phyloP scores from a whole-genome alignment of 1,139 yeast genomes.

The Candida sanyaensis region DNA sequence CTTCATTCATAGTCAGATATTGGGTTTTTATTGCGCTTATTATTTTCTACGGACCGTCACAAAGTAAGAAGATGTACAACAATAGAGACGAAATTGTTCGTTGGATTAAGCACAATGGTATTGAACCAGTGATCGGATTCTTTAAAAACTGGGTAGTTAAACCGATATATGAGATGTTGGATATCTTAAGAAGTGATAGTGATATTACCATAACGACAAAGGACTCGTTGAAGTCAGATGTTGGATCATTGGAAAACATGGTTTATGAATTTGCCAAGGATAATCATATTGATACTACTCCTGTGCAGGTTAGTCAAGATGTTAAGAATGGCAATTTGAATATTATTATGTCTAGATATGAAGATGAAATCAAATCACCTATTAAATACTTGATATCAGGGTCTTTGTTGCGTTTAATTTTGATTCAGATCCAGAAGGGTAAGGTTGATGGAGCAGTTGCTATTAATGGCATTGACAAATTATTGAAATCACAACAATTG shows the following conservation, averaged over 20 bases:
- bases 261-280: constrained; percentile 70
- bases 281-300: constrained; percentile 22
- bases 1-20: constrained; percentile 54
- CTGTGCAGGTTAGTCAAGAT: constrained; percentile 31
- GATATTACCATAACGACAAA: constrained; percentile 77
- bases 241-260: constrained; percentile 85
- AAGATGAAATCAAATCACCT: constrained; percentile 71
- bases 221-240: constrained; percentile 75
- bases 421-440: constrained; percentile 91
- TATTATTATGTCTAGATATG: constrained; percentile 77
- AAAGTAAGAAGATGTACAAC: constrained; percentile 42
- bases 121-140: constrained; percentile 68
- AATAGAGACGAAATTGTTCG: constrained; percentile 52
- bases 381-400: constrained; percentile 66
- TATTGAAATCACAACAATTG: constrained; percentile 86
- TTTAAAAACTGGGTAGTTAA: constrained; percentile 79
- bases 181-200: constrained; percentile 82
- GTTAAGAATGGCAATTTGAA: constrained; percentile 75
- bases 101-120: constrained; percentile 60
- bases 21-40: constrained; percentile 61
- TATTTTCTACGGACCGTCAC: constrained; percentile 56
- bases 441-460: constrained; percentile 95
- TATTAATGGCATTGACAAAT: constrained; percentile 84
- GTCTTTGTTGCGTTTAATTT: constrained; percentile 67
- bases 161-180: constrained; percentile 74